Conservation (phyloP, 2,329 filamentous ascomycete species). For the Aspergillus japonicus region DNA sequence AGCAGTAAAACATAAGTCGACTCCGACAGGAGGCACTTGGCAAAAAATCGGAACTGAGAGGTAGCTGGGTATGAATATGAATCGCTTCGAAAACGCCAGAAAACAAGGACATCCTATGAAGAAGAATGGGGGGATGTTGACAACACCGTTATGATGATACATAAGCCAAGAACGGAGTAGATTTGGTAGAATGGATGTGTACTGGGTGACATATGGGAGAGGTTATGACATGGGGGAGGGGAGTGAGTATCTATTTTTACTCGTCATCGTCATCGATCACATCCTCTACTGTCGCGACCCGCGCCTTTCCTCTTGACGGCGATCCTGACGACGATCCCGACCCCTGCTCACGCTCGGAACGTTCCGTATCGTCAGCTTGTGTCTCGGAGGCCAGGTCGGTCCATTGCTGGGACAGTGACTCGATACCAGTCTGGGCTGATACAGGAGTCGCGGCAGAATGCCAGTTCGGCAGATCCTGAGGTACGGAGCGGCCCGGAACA, state of each 20-base stretch:
- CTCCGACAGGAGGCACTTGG: not conserved
- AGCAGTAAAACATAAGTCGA: not conserved
- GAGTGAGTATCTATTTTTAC: slow-evolving; percentile 8
- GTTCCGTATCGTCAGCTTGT: slow-evolving; percentile 4
- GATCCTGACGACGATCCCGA: slow-evolving; percentile 26
- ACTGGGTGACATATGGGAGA: not conserved
- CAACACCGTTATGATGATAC: slow-evolving; percentile 2
- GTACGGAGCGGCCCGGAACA: not conserved
- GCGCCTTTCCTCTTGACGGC: slow-evolving; percentile 34
- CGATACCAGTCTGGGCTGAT: slow-evolving; percentile 15
- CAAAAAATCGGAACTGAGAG: slow-evolving; percentile 3
- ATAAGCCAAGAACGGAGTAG: slow-evolving; percentile 12
- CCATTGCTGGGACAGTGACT: slow-evolving; percentile 33
- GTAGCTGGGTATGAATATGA: slow-evolving; percentile 20
- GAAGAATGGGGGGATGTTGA: not conserved
- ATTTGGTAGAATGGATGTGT: not conserved
- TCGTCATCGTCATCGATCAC: slow-evolving; percentile 29
- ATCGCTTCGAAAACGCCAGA: slow-evolving; percentile 13
- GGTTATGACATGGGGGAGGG: not conserved
- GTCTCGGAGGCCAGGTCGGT: slow-evolving; percentile 28
- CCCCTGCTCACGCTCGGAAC: slow-evolving; percentile 9
- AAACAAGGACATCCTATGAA: not conserved
- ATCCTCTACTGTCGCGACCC: slow-evolving; percentile 39
- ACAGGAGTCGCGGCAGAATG: slow-evolving; percentile 10
- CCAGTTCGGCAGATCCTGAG: slow-evolving; percentile 21